These are phyloP conservation scores for Acanthamoeba royreba DNA, from an alignment of 208 protist species.

Conservation along the genomic window DNA sequence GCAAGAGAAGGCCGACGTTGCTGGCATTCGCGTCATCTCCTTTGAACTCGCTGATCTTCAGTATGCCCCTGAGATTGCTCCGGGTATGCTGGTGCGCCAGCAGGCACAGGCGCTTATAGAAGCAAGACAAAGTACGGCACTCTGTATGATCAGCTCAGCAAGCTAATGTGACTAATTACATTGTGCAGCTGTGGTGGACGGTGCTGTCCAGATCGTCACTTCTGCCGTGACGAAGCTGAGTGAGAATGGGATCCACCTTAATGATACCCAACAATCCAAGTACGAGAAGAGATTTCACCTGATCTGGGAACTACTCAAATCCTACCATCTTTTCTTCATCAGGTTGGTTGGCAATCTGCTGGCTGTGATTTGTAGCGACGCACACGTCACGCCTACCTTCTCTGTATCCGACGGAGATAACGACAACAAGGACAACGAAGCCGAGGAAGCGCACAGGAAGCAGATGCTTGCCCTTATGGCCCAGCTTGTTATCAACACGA, in stretches of 20 bases:
- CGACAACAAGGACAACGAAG: neutral
- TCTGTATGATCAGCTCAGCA: no score
- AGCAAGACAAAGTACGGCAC: neutral
- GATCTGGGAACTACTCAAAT: no score
- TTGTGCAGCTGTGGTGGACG: neutral
- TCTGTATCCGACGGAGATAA: neutral
- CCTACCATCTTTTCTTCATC: no score
- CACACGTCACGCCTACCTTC: neutral
- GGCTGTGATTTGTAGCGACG: neutral
- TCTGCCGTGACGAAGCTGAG: neutral
- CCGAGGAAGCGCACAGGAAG: neutral
- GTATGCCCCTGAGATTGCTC: constrained; percentile 33
- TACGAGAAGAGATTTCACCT: no score
- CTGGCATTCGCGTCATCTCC: neutral
- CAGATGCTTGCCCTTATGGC: neutral
- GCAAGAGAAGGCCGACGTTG: neutral
- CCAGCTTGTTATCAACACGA: neutral
- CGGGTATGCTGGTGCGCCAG: constrained; percentile 11
- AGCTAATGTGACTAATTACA: neutral
- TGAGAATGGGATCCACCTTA: neutral
- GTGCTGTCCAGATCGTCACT: neutral
- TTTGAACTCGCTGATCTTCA: constrained; percentile 32
- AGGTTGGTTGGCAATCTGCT: neutral
- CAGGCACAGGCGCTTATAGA: constrained; percentile 14
- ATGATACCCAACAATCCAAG: neutral